A percentile compares a stretch with the other conserved stretches of the same genome.
These are phyloP conservation scores for Quillaja saponaria DNA, from an alignment of 306 rosid species.

Conservation along the genomic window DNA sequence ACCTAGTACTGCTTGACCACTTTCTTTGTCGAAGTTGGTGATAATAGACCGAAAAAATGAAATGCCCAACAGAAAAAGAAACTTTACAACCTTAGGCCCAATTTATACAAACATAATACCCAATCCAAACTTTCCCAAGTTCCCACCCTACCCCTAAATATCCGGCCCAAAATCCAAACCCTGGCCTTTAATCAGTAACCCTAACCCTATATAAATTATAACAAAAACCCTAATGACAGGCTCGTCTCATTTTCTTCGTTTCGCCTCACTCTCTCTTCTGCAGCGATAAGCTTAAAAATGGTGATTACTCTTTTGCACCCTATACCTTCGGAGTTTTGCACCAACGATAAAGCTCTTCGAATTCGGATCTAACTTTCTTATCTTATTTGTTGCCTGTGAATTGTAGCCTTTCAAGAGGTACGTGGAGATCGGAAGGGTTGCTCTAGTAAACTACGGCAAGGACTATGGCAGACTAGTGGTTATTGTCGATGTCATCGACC, in stretches of 20 bases:
- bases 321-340: neutral
- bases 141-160: too few relatives aligned
- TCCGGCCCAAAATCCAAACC: neutral
- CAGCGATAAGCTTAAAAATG: conserved; percentile 32
- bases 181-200: conserved; percentile 11
- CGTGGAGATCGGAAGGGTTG: conserved; percentile 94
- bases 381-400: neutral
- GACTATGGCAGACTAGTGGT: conserved; percentile 91
- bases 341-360: neutral
- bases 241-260: too few relatives aligned
- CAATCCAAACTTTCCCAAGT: too few relatives aligned
- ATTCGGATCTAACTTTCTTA: neutral
- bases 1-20: too few relatives aligned
- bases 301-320: conserved; percentile 34
- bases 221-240: too few relatives aligned
- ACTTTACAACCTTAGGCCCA: too few relatives aligned
- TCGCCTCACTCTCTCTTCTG: too few relatives aligned
- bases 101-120: too few relatives aligned
- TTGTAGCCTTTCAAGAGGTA: conserved; percentile 88
- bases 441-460: conserved; percentile 82
- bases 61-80: too few relatives aligned
- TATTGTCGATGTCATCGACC: conserved; percentile 90
- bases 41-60: too few relatives aligned
- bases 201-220: neutral
- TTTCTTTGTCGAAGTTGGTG: too few relatives aligned